Evolutionary conservation across 345 rosid species (phyloP), one percentile per base, ranked within the genome.

Genomic region (Salix exigua): DNA sequence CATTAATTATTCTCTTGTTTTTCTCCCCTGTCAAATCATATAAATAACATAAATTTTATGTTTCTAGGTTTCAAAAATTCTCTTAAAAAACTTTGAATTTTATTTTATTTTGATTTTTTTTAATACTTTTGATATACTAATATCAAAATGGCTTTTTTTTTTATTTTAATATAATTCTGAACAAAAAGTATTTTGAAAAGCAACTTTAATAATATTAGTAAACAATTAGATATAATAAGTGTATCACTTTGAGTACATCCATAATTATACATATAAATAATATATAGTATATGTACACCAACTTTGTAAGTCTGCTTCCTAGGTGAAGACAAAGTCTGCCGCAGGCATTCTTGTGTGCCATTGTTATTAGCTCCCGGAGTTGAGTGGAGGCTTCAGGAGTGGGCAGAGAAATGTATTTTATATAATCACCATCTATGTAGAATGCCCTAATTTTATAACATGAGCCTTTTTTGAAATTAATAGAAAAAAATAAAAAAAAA

Each of bases 301-400:
- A 69, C 33, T 26, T 4, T 70, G 37, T 2, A 12, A 44, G 23
- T 19, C 11, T 55, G 67, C 46, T 74, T 64, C 72, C 55, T 31
- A 26, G 37, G 44, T 60, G 37, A 72, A 63, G 78, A 77, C 81
- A 81, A n/a, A 48, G 5, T 58, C 78, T 38, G 67, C 67, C n/a
- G 40, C 72, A 37, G 19, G 7, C 66, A 37, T 50, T 26, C 60
- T 33, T 72, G 25, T 35, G 2, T 50, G 2, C 37, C 6, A 17
- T 40, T 35, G 18, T 53, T 37, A 21, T 63, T 75, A 7, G 68
- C 42, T 48, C 25, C 61, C 14, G 50, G 62, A 44, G 74, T 42
- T 14, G 50, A 77, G 75, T 38, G 83, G 72, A 70, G 71, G 33
- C 28, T 66, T 44, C 50, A 26, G 62, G 73, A 68, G 67, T 37